Conservation (phyloP, 1,284 basidiomycete species). For the Phellinidium pouzarii region DNA sequence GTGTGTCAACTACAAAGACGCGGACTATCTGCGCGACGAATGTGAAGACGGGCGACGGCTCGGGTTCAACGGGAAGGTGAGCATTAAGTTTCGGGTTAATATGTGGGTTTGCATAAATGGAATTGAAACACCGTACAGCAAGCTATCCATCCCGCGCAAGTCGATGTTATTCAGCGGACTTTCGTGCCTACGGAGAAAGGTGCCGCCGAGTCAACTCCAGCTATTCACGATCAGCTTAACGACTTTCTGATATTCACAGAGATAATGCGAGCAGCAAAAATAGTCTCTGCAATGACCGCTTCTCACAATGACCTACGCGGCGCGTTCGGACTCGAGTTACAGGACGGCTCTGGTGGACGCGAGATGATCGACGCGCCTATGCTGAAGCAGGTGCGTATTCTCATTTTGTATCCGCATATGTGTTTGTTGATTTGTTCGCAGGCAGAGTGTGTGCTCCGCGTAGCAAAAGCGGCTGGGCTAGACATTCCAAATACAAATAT, state of each 20-base stretch:
- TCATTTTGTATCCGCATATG: constrained; percentile 25
- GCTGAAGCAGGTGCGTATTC: constrained; percentile 66
- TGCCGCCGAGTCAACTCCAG: constrained; percentile 22
- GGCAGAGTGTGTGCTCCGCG: constrained; percentile 60
- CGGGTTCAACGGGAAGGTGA: constrained; percentile 82
- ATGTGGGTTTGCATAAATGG: background rate
- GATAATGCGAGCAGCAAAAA: constrained; percentile 70
- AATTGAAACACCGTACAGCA: constrained; percentile 52
- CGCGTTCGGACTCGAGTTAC: constrained; percentile 55
- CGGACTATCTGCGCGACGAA: constrained; percentile 64
- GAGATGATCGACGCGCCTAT: constrained; percentile 94
- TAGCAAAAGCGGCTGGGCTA: constrained; percentile 64
- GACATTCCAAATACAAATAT: too few relatives aligned
- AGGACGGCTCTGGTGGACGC: constrained; percentile 49
- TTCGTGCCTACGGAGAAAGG: constrained; percentile 74
- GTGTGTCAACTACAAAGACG: constrained; percentile 85
- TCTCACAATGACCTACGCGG: constrained; percentile 46
- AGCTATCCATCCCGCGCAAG: constrained; percentile 90
- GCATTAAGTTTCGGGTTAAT: background rate
- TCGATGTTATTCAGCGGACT: constrained; percentile 72
- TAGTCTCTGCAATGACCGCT: constrained; percentile 57
- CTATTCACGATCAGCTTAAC: background rate
- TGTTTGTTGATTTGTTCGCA: constrained; percentile 24
- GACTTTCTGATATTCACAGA: constrained; percentile 42
- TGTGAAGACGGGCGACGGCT: constrained; percentile 71